phyloP scores from a whole-genome alignment of 208 protist genomes.

The Phytomonas francai region DNA sequence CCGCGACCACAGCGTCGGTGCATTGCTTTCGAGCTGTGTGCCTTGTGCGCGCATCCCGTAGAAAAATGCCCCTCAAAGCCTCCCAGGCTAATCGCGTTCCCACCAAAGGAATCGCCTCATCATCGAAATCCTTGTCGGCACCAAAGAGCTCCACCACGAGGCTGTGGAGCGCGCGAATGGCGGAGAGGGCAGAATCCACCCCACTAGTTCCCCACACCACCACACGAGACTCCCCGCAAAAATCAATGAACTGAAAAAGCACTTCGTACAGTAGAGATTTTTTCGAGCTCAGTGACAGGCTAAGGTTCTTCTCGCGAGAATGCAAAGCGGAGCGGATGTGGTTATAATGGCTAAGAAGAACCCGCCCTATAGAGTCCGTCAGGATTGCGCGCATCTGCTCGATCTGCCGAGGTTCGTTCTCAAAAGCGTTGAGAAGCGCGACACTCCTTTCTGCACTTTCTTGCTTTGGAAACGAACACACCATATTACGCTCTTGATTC shows the following conservation, averaged over 20 bases:
- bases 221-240: slow-evolving; percentile 35
- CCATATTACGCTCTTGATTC: no score
- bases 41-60: slow-evolving; percentile 9
- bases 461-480: background rate
- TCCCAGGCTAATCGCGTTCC: slow-evolving; percentile 29
- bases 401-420: slow-evolving; percentile 22
- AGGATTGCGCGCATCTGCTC: slow-evolving; percentile 51
- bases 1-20: slow-evolving; percentile 35
- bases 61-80: slow-evolving; percentile 32
- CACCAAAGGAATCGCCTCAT: background rate
- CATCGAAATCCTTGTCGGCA: slow-evolving; percentile 11
- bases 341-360: slow-evolving; percentile 42
- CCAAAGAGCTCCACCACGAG: slow-evolving; percentile 36
- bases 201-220: slow-evolving; percentile 37
- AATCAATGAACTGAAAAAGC: slow-evolving; percentile 28
- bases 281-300: background rate
- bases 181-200: slow-evolving; percentile 36
- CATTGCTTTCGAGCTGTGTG: slow-evolving; percentile 39
- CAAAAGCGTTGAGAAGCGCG: slow-evolving; percentile 16
- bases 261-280: background rate
- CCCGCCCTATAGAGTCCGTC: slow-evolving; percentile 43
- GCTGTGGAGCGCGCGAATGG: slow-evolving; percentile 47
- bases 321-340: slow-evolving; percentile 21
- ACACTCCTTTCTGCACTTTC: background rate
- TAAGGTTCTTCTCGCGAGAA: background rate